A percentile compares a stretch with the other conserved stretches of the same genome.
Evolutionary conservation across 2,329 filamentous ascomycete genomes (phyloP).

Genomic region (Colletotrichum karsti): DNA sequence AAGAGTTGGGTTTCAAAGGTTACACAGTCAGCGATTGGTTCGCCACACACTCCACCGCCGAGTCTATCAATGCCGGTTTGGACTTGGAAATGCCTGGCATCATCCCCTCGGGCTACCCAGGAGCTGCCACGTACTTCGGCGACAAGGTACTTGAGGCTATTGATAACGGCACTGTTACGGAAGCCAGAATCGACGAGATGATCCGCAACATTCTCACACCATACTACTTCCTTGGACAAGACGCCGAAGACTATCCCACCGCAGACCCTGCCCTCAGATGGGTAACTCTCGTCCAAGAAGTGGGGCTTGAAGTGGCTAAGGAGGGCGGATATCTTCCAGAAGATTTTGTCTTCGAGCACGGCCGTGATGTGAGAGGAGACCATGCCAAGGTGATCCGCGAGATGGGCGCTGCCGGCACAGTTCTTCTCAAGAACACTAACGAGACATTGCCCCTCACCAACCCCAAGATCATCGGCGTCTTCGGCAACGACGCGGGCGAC

Average conservation of each 20-base stretch:
- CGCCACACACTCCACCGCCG: slow-evolving; percentile 51
- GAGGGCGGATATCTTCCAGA: not conserved
- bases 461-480: slow-evolving; percentile 45
- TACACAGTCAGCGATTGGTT: slow-evolving; percentile 54
- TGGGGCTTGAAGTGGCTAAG: slow-evolving; percentile 15
- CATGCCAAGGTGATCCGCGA: slow-evolving; percentile 63
- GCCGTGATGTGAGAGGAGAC: slow-evolving; percentile 59
- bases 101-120: slow-evolving; percentile 35
- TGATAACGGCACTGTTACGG: slow-evolving; percentile 77
- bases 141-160: slow-evolving; percentile 74
- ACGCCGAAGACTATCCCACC: slow-evolving; percentile 67
- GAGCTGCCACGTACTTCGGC: slow-evolving; percentile 54
- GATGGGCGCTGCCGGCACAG: slow-evolving; percentile 65
- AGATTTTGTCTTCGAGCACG: slow-evolving; percentile 50
- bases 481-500: slow-evolving; percentile 33
- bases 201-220: slow-evolving; percentile 79
- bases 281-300: not conserved
- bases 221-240: slow-evolving; percentile 83
- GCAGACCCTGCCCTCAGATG: slow-evolving; percentile 41
- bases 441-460: slow-evolving; percentile 66
- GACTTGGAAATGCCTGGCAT: slow-evolving; percentile 51
- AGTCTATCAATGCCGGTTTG: slow-evolving; percentile 46
- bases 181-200: slow-evolving; percentile 83
- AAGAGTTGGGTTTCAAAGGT: slow-evolving; percentile 59
- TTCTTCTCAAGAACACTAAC: slow-evolving; percentile 76